Conservation (phyloP, 495 filamentous ascomycete genomes). For the Aspergillus asperescens region DNA sequence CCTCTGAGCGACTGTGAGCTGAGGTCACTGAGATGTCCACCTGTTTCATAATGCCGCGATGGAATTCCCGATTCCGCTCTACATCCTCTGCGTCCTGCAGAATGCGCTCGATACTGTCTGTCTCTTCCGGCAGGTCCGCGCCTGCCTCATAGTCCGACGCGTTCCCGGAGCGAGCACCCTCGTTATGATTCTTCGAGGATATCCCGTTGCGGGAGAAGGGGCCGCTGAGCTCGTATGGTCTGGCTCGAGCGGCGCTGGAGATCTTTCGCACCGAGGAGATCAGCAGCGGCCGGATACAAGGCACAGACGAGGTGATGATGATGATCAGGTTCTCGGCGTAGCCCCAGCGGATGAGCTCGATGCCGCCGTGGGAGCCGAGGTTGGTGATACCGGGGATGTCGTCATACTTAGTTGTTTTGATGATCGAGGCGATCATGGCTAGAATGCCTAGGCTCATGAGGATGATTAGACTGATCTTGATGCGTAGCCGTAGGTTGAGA, state of each 20-base stretch:
- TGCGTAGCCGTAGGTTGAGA: slow-evolving; percentile 34
- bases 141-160: too few species aligned
- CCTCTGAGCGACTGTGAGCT: too few species aligned
- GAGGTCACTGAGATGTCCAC: slow-evolving; percentile 27
- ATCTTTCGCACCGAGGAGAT: slow-evolving; percentile 38
- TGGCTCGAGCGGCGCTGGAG: slow-evolving; percentile 25
- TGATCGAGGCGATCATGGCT: slow-evolving; percentile 40
- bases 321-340: slow-evolving; percentile 33
- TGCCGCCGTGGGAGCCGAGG: slow-evolving; percentile 23
- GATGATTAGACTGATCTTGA: slow-evolving; percentile 36
- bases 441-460: slow-evolving; percentile 39
- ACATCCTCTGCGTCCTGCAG: slow-evolving; percentile 17
- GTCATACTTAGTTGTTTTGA: slow-evolving; percentile 39
- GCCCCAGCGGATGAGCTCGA: slow-evolving; percentile 33
- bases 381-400: slow-evolving; percentile 32
- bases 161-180: too few species aligned
- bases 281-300: slow-evolving; percentile 32
- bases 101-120: slow-evolving; percentile 33
- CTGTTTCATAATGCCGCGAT: slow-evolving; percentile 29
- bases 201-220: slow-evolving; percentile 15
- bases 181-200: background rate
- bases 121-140: slow-evolving; percentile 9
- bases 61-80: slow-evolving; percentile 12
- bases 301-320: slow-evolving; percentile 34
- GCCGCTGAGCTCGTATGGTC: slow-evolving; percentile 31